Conservation (phyloP, 2,329 filamentous ascomycete species). For the Colletotrichum spinosum region DNA sequence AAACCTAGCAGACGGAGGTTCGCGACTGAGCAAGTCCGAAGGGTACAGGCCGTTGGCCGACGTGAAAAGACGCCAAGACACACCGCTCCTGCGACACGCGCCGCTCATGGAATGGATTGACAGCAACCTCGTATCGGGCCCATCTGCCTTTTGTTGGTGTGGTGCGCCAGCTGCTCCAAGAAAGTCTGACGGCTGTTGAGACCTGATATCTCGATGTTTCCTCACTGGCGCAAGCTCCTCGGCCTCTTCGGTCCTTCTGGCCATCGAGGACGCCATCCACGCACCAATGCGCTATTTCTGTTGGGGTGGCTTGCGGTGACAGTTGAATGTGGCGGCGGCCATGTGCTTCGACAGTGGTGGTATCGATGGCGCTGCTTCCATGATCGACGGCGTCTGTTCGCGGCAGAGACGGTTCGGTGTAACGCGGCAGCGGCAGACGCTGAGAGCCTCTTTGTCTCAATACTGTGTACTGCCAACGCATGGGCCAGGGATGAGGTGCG, state of each 20-base stretch:
- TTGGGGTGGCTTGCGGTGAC: constrained; percentile 27
- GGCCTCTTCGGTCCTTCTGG: constrained; percentile 12
- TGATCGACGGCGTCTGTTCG: constrained; percentile 27
- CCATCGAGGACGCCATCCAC: not conserved
- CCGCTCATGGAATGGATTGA: constrained; percentile 34
- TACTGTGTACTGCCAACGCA: not conserved
- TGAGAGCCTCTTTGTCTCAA: constrained; percentile 19
- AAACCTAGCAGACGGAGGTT: too few relatives aligned
- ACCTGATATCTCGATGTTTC: constrained; percentile 4
- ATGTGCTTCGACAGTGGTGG: constrained; percentile 5
- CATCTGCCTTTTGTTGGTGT: not conserved
- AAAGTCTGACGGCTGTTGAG: constrained; percentile 12
- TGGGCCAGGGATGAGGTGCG: constrained; percentile 20
- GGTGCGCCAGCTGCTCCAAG: constrained; percentile 9
- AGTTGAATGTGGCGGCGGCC: constrained; percentile 21
- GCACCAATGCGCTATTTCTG: constrained; percentile 17
- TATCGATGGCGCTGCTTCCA: not conserved
- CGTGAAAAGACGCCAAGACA: constrained; percentile 16
- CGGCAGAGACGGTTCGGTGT: constrained; percentile 24
- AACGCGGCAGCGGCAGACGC: constrained; percentile 14
- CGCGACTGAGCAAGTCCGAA: too few relatives aligned
- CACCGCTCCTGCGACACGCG: constrained; percentile 22
- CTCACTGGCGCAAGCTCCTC: constrained; percentile 8
- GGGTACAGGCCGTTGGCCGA: too few relatives aligned
- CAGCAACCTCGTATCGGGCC: constrained; percentile 27